phyloP scores from a whole-genome alignment of 345 rosid genomes.

The Dovyalis caffra region DNA sequence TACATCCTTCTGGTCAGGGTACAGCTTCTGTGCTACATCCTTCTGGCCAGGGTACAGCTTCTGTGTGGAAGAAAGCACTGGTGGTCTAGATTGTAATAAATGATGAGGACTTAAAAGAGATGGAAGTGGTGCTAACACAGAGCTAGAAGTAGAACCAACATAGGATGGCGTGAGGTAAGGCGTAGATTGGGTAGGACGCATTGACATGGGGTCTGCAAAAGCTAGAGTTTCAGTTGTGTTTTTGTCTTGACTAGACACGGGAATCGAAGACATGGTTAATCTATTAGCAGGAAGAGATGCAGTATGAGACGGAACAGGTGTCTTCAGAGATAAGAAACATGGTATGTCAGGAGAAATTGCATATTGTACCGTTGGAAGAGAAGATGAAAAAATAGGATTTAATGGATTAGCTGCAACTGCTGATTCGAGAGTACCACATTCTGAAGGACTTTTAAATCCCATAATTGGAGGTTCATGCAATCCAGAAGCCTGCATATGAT shows the following conservation, averaged over 20 bases:
- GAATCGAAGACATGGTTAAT: slow-evolving; percentile 15
- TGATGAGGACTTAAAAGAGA: slow-evolving; percentile 27
- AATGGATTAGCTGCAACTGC: slow-evolving; percentile 12
- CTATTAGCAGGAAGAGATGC: slow-evolving; percentile 9
- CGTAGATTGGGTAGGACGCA: slow-evolving; percentile 14
- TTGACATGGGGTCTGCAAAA: slow-evolving; percentile 3
- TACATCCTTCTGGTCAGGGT: slow-evolving; percentile 22
- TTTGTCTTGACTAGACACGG: slow-evolving; percentile 13
- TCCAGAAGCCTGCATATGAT: slow-evolving; percentile 10
- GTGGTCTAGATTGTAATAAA: slow-evolving; percentile 13
- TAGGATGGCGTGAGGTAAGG: slow-evolving; percentile 11
- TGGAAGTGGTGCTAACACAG: slow-evolving; percentile 21
- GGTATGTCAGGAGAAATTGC: slow-evolving; percentile 10
- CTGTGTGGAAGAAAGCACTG: slow-evolving; percentile 22
- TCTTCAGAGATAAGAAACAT: slow-evolving; percentile 7
- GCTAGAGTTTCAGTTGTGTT: slow-evolving; percentile 17
- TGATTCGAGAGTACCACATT: slow-evolving; percentile 9
- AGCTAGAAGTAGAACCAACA: slow-evolving; percentile 21
- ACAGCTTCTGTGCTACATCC: slow-evolving; percentile 14
- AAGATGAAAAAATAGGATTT: slow-evolving; percentile 5
- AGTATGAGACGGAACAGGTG: slow-evolving; percentile 12
- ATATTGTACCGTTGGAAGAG: slow-evolving; percentile 11
- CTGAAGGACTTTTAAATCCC: slow-evolving; percentile 25
- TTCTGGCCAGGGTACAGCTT: slow-evolving; percentile 20
- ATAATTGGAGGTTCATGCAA: slow-evolving; percentile 8